Evolutionary conservation across 2,329 filamentous ascomycete genomes (phyloP).

Genomic region (Parastagonospora avenae): DNA sequence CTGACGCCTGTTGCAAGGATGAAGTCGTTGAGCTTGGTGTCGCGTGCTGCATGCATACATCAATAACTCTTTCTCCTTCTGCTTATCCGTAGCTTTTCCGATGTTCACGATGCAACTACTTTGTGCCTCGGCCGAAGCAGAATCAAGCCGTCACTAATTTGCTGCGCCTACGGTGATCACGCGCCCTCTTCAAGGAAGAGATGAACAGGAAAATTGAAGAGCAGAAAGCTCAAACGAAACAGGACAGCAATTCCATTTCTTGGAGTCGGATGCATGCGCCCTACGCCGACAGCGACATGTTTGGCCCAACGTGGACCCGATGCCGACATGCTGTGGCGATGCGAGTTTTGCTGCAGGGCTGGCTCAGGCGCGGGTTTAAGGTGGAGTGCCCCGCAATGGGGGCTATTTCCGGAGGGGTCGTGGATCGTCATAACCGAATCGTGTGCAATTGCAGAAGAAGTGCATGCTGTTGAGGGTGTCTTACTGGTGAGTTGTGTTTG

Average conservation of each 20-base stretch:
- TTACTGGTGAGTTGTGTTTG: too few relatives aligned
- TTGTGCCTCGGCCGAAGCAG: conserved; percentile 2
- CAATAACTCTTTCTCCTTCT: not conserved
- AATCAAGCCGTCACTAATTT: too few relatives aligned
- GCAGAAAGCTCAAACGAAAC: not conserved
- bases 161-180: too few relatives aligned
- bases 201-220: not conserved
- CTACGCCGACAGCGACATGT: not conserved
- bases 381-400: conserved; percentile 2
- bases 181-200: too few relatives aligned
- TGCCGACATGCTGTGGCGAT: not conserved
- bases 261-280: not conserved
- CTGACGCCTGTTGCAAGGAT: not conserved
- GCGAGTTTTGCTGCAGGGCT: not conserved
- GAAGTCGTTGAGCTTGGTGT: not conserved
- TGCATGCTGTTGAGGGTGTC: too few relatives aligned
- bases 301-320: not conserved
- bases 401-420: conserved; percentile 1
- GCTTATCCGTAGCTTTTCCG: conserved; percentile 7
- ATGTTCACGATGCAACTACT: not conserved
- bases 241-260: not conserved
- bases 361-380: conserved; percentile 1
- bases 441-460: too few relatives aligned
- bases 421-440: too few relatives aligned
- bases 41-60: not conserved